These are phyloP conservation scores for Encephalitozoon romaleae DNA, from an alignment of 371 early-diverging fungal species.

Conservation along the genomic window DNA sequence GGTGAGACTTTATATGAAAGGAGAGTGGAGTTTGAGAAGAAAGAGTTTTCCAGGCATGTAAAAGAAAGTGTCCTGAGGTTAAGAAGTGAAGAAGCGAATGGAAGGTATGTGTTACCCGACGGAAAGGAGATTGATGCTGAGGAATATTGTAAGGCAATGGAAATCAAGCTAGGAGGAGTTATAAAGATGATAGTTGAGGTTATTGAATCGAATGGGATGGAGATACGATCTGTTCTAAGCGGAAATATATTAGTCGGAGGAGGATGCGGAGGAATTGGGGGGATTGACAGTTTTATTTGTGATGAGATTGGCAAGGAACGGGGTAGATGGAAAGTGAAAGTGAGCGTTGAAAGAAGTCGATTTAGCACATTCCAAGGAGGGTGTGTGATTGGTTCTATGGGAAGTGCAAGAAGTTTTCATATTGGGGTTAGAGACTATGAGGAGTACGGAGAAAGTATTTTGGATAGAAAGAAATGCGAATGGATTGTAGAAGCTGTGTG, in stretches of 20 bases:
- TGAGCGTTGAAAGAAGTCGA: conserved; percentile 26
- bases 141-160: not conserved
- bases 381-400: conserved; percentile 32
- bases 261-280: not conserved
- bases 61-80: not conserved
- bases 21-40: not conserved
- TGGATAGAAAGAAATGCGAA: conserved; percentile 40
- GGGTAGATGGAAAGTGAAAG: conserved; percentile 15
- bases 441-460: conserved; percentile 35
- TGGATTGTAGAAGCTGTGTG: conserved; percentile 22
- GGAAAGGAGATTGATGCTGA: not conserved
- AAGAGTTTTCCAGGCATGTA: not conserved
- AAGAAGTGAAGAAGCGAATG: not conserved
- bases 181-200: not conserved
- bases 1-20: not conserved
- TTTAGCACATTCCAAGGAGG: conserved; percentile 50
- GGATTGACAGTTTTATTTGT: not conserved
- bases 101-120: not conserved
- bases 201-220: not conserved
- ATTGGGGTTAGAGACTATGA: conserved; percentile 40
- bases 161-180: not conserved
- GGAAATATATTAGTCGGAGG: not conserved
- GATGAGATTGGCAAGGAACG: conserved; percentile 12
- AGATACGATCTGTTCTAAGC: not conserved
- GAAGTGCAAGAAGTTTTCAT: conserved; percentile 31